These are phyloP conservation scores for Galeopsis tetrahit DNA, from an alignment of 257 asterid genomes.

Conservation along the genomic window DNA sequence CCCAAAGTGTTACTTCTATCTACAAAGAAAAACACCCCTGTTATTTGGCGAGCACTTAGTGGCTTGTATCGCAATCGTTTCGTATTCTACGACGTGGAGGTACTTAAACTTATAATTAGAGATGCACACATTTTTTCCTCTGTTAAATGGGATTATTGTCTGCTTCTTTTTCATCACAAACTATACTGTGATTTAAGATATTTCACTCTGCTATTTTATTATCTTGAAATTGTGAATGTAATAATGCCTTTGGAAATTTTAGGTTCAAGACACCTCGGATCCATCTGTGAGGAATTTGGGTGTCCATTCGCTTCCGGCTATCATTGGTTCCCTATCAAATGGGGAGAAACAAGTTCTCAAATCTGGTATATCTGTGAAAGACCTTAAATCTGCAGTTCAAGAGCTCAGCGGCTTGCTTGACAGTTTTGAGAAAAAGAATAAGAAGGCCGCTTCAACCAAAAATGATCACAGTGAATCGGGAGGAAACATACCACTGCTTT, in stretches of 20 bases:
- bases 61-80: conserved; percentile 78
- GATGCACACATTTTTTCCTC: not conserved
- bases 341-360: conserved; percentile 73
- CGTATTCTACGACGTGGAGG: conserved; percentile 81
- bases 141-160: not conserved
- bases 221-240: conserved; percentile 20
- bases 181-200: not conserved
- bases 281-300: conserved; percentile 61
- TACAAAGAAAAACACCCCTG: conserved; percentile 84
- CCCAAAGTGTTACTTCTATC: conserved; percentile 90
- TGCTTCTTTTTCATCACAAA: not conserved
- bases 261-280: conserved; percentile 78
- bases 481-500: conserved; percentile 57
- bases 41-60: conserved; percentile 88
- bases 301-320: conserved; percentile 78
- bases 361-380: conserved; percentile 77
- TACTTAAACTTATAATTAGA: conserved; percentile 28
- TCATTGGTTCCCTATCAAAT: conserved; percentile 81
- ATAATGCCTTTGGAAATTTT: conserved; percentile 20
- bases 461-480: conserved; percentile 48
- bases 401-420: conserved; percentile 79
- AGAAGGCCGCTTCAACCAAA: conserved; percentile 61
- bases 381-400: conserved; percentile 72
- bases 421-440: conserved; percentile 67
- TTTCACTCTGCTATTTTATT: not conserved